phyloP scores from a whole-genome alignment of 1,284 basidiomycete species.

The Phenoliferia sp. region DNA sequence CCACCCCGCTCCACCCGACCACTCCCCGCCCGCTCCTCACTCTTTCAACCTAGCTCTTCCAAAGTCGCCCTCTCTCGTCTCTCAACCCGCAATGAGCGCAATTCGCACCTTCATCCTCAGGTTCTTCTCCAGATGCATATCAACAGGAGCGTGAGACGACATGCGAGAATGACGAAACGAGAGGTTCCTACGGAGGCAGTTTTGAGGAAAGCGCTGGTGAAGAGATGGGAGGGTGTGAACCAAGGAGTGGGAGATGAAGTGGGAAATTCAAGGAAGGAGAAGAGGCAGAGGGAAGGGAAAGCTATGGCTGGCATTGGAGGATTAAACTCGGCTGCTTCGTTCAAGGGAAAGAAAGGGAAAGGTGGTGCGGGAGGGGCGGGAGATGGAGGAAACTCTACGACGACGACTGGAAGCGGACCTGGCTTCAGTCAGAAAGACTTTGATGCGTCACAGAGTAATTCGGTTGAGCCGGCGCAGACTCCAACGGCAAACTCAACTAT shows the following conservation, averaged over 20 bases:
- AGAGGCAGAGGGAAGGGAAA: conserved; percentile 16
- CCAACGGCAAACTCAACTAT: conserved; percentile 58
- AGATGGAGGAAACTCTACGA: background rate
- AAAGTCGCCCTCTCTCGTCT: conserved; percentile 10
- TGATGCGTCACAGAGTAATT: conserved; percentile 44
- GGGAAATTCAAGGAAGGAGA: conserved; percentile 3
- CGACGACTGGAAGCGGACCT: background rate
- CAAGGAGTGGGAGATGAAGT: too few species aligned
- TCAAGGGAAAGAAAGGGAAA: background rate
- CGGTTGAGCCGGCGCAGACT: conserved; percentile 52
- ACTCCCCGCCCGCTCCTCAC: background rate
- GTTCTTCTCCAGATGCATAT: conserved; percentile 59
- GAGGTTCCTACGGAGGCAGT: conserved; percentile 51
- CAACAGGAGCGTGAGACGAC: conserved; percentile 60
- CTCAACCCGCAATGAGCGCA: conserved; percentile 5
- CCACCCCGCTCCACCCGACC: background rate
- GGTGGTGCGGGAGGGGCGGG: conserved; percentile 12
- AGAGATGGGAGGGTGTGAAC: conserved; percentile 42
- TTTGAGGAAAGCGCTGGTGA: conserved; percentile 53
- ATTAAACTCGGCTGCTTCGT: conserved; percentile 5
- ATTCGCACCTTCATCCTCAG: conserved; percentile 15
- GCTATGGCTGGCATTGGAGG: conserved; percentile 14
- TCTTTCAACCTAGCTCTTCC: conserved; percentile 4
- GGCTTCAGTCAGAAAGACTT: conserved; percentile 39
- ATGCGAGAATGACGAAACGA: conserved; percentile 63